phyloP scores from a whole-genome alignment of 2,329 filamentous ascomycete genomes.

The Remersonia thermophila region DNA sequence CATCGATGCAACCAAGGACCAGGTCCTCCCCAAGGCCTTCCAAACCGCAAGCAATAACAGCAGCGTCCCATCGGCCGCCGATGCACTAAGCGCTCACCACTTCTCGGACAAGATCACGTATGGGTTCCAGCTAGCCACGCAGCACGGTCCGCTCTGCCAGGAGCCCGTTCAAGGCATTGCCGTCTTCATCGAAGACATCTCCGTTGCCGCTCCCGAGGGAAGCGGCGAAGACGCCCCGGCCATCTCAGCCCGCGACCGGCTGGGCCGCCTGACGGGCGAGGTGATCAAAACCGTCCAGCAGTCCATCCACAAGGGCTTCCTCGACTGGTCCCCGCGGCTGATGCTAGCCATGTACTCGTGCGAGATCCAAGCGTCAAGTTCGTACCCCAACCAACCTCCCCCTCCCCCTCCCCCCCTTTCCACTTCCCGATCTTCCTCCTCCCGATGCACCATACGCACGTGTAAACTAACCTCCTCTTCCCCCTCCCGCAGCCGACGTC shows the following conservation, averaged over 20 bases:
- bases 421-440: neutral
- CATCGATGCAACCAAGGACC: slow-evolving; percentile 65
- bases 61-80: slow-evolving; percentile 29
- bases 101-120: slow-evolving; percentile 85
- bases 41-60: slow-evolving; percentile 22
- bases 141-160: slow-evolving; percentile 79
- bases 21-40: slow-evolving; percentile 62
- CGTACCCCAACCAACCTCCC: slow-evolving; percentile 21
- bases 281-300: slow-evolving; percentile 81
- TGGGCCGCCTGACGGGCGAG: slow-evolving; percentile 80
- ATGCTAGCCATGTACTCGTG: slow-evolving; percentile 96
- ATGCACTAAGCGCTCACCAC: slow-evolving; percentile 48
- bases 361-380: slow-evolving; percentile 89
- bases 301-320: slow-evolving; percentile 71
- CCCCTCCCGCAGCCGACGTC: slow-evolving; percentile 56
- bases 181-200: slow-evolving; percentile 74
- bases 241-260: slow-evolving; percentile 40
- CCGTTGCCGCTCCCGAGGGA: slow-evolving; percentile 36
- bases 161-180: slow-evolving; percentile 91
- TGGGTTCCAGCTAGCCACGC: slow-evolving; percentile 84
- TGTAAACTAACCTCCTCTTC: slow-evolving; percentile 12
- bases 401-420: neutral
- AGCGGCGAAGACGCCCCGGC: slow-evolving; percentile 31
- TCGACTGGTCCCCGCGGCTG: slow-evolving; percentile 93
- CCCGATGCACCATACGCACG: slow-evolving; percentile 1